phyloP scores from a whole-genome alignment of 345 rosid genomes.

The Sisymbrium altissimum region DNA sequence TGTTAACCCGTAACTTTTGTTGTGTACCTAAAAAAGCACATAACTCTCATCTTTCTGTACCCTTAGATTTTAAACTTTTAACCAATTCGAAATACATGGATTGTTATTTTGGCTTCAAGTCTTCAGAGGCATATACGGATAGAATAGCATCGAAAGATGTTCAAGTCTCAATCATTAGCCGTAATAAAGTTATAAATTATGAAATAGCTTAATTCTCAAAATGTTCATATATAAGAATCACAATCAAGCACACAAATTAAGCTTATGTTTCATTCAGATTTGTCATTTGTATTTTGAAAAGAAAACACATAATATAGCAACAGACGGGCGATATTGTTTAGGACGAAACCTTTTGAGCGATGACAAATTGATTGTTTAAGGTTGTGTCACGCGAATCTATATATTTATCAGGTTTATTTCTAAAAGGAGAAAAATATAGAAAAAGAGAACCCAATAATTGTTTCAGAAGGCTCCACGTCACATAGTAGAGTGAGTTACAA shows the following conservation, averaged over 20 bases:
- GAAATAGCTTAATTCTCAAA: neutral
- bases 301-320: neutral
- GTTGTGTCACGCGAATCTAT: slow-evolving; percentile 15
- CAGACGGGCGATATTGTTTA: neutral
- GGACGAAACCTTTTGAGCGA: neutral
- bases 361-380: slow-evolving; percentile 14
- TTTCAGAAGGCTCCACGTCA: neutral
- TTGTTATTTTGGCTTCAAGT: neutral
- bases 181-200: neutral
- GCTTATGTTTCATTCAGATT: neutral
- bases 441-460: neutral
- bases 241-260: neutral
- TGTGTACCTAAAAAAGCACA: neutral
- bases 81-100: neutral
- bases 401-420: neutral
- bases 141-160: neutral
- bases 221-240: neutral
- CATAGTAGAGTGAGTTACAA: slow-evolving; percentile 3
- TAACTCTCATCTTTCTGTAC: neutral
- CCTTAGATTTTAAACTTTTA: neutral
- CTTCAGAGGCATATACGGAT: neutral
- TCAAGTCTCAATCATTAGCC: neutral
- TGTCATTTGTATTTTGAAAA: neutral
- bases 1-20: neutral
- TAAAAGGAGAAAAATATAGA: neutral